These are phyloP conservation scores for Azolla pinnata DNA, from an alignment of 75 land plant species.

Conservation along the genomic window DNA sequence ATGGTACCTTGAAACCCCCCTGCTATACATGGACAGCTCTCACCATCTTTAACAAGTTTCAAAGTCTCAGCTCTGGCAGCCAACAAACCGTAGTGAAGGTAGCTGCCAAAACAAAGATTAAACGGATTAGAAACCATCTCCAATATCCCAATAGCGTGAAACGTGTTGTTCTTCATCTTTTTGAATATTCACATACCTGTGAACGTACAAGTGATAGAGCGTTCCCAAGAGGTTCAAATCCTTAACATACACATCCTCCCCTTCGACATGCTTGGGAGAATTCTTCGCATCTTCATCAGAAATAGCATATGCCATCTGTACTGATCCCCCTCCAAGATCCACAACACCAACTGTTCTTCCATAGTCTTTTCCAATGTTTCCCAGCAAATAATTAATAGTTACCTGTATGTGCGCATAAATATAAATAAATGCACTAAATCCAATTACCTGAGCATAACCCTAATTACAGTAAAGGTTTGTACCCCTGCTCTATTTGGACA, in stretches of 20 bases:
- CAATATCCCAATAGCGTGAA: too few relatives aligned
- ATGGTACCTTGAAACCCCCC: conserved; percentile 65
- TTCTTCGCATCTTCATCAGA: conserved; percentile 65
- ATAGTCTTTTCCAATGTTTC: conserved; percentile 59
- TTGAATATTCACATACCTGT: too few relatives aligned
- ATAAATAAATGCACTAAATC: too few relatives aligned
- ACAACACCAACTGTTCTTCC: conserved; percentile 87
- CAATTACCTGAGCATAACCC: too few relatives aligned
- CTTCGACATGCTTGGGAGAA: conserved; percentile 47
- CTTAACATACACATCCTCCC: conserved; percentile 72
- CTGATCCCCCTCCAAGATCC: conserved; percentile 99
- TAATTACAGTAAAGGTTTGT: too few relatives aligned
- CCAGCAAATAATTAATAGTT: conserved; percentile 80
- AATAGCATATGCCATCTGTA: conserved; percentile 99
- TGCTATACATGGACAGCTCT: conserved; percentile 50
- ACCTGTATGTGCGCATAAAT: conserved; percentile 38
- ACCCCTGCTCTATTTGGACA: too few relatives aligned
- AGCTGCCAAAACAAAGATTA: too few relatives aligned
- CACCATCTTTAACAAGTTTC: conserved; percentile 33
- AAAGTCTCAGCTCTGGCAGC: conserved; percentile 93
- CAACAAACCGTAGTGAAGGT: conserved; percentile 83
- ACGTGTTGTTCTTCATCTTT: too few relatives aligned
- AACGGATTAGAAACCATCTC: too few relatives aligned
- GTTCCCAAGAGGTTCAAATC: conserved; percentile 60
- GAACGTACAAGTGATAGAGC: conserved; percentile 77